These are phyloP conservation scores for Ormosia emarginata DNA, from an alignment of 306 rosid genomes.

Conservation along the genomic window DNA sequence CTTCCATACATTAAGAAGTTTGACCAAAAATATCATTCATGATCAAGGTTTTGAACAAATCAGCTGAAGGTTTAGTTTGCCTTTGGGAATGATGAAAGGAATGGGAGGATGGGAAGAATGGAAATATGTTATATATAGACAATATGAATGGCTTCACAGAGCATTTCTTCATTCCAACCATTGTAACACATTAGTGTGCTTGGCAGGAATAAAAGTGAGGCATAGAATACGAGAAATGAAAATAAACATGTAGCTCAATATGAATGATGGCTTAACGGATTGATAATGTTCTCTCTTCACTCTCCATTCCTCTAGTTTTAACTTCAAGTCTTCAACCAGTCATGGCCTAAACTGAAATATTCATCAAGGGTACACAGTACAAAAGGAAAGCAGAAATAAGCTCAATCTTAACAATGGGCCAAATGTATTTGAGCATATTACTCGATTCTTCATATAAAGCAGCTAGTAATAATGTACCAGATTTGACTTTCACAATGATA, in stretches of 20 bases:
- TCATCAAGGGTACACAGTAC: not conserved
- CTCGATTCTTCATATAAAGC: slow-evolving; percentile 14
- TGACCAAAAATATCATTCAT: not conserved
- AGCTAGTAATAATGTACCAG: not conserved
- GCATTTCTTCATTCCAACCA: not conserved
- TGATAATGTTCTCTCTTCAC: not conserved
- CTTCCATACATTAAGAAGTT: not conserved
- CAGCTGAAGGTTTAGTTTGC: not conserved
- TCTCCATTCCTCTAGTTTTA: not conserved
- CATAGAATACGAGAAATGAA: not conserved
- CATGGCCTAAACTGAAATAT: slow-evolving; percentile 10
- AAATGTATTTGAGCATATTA: not conserved
- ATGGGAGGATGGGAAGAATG: not conserved
- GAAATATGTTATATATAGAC: not conserved
- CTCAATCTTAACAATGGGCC: not conserved
- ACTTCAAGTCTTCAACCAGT: not conserved
- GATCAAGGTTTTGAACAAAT: slow-evolving; percentile 4
- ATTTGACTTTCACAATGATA: slow-evolving; percentile 25
- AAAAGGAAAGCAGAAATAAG: slow-evolving; percentile 11
- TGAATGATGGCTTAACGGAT: not conserved
- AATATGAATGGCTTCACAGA: not conserved
- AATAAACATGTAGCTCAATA: not conserved
- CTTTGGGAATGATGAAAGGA: not conserved
- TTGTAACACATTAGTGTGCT: not conserved
- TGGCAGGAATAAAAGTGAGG: not conserved